Evolutionary conservation across 805 yeast species (phyloP).

Genomic region (Saturnispora kantuleensis): DNA sequence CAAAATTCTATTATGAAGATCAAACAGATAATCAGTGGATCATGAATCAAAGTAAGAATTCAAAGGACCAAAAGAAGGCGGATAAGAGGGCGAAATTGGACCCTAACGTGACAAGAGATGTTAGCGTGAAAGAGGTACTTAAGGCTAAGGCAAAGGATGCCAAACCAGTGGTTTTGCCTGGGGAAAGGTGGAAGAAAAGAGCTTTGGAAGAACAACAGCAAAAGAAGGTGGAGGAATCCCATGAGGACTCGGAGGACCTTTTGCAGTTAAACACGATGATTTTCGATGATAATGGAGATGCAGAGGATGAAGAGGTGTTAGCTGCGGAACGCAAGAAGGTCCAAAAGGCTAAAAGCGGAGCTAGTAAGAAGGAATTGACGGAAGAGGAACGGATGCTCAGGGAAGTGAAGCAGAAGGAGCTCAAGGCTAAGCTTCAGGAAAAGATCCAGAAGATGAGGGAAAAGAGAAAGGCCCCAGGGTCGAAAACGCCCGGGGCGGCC

Average conservation of each 20-base stretch:
- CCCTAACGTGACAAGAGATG: conserved; percentile 42
- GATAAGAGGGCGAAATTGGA: conserved; percentile 67
- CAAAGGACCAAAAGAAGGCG: conserved; percentile 50
- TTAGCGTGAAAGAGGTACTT: conserved; percentile 53
- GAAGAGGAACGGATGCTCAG: conserved; percentile 42
- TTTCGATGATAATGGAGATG: conserved; percentile 12
- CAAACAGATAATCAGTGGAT: conserved; percentile 82
- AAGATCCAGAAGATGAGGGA: conserved; percentile 63
- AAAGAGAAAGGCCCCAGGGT: conserved; percentile 87
- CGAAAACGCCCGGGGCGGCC: conserved; percentile 71
- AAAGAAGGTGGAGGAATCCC: conserved; percentile 18
- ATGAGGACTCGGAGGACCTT: conserved; percentile 10
- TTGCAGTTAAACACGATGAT: conserved; percentile 2
- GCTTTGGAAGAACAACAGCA: conserved; percentile 7
- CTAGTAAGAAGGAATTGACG: conserved; percentile 22
- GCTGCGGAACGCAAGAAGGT: conserved; percentile 9
- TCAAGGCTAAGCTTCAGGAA: conserved; percentile 69
- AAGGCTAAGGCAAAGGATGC: conserved; percentile 47
- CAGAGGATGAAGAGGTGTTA: conserved; percentile 24
- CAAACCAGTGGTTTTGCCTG: conserved; percentile 33
- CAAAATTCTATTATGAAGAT: conserved; percentile 87
- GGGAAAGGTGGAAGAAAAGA: conserved; percentile 14
- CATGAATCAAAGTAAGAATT: conserved; percentile 57
- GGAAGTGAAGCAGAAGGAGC: conserved; percentile 48
- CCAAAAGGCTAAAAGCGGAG: conserved; percentile 10